phyloP scores from a whole-genome alignment of 176 grass and related monocot genomes.

The Oryza nivara region DNA sequence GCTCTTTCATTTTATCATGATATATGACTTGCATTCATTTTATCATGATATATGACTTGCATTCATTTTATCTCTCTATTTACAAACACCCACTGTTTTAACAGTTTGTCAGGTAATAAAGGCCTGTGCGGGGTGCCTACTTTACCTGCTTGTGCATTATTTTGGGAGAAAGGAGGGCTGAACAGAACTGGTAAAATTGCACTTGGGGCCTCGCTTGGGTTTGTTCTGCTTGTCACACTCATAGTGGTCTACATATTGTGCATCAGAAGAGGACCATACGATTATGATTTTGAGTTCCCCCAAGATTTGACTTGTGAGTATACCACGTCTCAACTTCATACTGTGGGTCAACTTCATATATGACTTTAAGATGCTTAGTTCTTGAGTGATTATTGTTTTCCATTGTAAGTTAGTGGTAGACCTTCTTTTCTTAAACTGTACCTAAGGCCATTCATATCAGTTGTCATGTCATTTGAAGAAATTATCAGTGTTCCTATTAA shows the following conservation, averaged over 20 bases:
- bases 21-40: constrained; percentile 6
- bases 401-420: not conserved
- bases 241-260: constrained; percentile 86
- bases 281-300: constrained; percentile 98
- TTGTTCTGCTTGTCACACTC: constrained; percentile 71
- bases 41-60: too few relatives aligned
- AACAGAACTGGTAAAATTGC: constrained; percentile 87
- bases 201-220: constrained; percentile 72
- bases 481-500: not conserved
- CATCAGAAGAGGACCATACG: constrained; percentile 69
- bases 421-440: not conserved
- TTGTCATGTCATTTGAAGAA: not conserved
- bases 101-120: constrained; percentile 96
- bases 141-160: constrained; percentile 81
- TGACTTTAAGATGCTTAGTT: not conserved
- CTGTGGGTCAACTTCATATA: not conserved
- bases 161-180: constrained; percentile 92
- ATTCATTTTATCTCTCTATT: not conserved
- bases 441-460: not conserved
- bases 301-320: constrained; percentile 95
- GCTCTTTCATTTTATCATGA: too few relatives aligned
- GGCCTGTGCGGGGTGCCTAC: constrained; percentile 91
- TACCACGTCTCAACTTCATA: constrained; percentile 4
- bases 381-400: not conserved
- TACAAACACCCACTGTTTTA: constrained; percentile 27